Evolutionary conservation across 169 alveolate genomes (phyloP), one percentile per base, ranked within the genome.

Genomic region (Perkinsus chesapeaki): DNA sequence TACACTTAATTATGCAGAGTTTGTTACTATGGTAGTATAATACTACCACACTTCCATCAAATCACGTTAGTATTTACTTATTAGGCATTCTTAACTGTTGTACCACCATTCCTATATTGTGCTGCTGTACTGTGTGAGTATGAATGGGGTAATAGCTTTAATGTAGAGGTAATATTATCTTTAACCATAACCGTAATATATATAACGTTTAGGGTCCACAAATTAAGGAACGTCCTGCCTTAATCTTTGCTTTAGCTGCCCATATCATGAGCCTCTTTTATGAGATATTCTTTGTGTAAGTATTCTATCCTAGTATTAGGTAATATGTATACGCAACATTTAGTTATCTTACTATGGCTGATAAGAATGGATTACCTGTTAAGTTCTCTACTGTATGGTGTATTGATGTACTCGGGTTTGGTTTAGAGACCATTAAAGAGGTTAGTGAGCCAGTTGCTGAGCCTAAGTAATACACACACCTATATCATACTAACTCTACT

Each of bases 321-420:
- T n/a, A n/a, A n/a, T n/a, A n/a, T n/a, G n/a, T n/a, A n/a, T n/a
- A n/a, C n/a, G n/a, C n/a, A n/a, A n/a, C n/a, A 27, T 27, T 7
- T 34, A 60, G 82, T 3, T 60, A 60, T 34, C 27, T 60, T 27
- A 60, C 82, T 12, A 34, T 60, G 82, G 82, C 82, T 60, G 82
- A 60, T 23, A 60, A 60, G 82, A 60, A 60, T 60, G 82, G 82
- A 20, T 23, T 60, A 0, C 82, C 82, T 1, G 82, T 60, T 27
- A 60, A 60, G 82, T 60, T 60, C 82, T 60, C 82, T 60, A 60
- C 82, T 27, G 82, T 60, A 60, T 60, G 82, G 82, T 60, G 82
- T 16, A 60, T 60, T 12, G 82, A 60, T 16, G 82, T 60, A 16
- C 82, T 60, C 23, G 82, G 82, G 3, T 60, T 60, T 16, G 82